These are phyloP conservation scores for Schizophyllum amplum DNA, from an alignment of 1,284 basidiomycete genomes.

Conservation along the genomic window DNA sequence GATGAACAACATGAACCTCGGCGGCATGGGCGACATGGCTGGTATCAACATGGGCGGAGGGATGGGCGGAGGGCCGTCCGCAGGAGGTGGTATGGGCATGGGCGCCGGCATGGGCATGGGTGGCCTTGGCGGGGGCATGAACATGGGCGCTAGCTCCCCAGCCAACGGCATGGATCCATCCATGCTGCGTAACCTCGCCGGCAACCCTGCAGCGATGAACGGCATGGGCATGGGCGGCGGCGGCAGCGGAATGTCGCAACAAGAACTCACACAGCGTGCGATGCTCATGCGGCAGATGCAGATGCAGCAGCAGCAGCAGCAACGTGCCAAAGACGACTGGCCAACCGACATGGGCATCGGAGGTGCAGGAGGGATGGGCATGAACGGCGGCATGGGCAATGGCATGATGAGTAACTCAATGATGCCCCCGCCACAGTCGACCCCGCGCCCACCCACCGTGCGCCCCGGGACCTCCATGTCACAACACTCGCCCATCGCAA, in stretches of 20 bases:
- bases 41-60: constrained; percentile 3
- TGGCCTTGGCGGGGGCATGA: constrained; percentile 6
- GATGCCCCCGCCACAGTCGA: constrained; percentile 20
- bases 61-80: constrained; percentile 13
- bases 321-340: constrained; percentile 1
- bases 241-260: constrained; percentile 12
- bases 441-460: constrained; percentile 22
- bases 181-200: constrained; percentile 8
- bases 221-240: constrained; percentile 9
- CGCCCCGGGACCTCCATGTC: constrained; percentile 28
- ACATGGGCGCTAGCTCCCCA: constrained; percentile 3
- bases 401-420: constrained; percentile 13
- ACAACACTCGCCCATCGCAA: constrained; percentile 22
- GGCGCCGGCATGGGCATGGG: constrained; percentile 9
- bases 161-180: constrained; percentile 1
- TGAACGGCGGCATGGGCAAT: constrained; percentile 10
- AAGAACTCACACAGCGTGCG: constrained; percentile 7
- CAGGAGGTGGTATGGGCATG: constrained; percentile 3
- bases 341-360: not conserved
- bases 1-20: constrained; percentile 11
- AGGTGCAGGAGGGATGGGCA: constrained; percentile 2
- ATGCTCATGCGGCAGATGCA: constrained; percentile 4
- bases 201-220: constrained; percentile 11
- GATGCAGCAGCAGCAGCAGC: constrained; percentile 7
- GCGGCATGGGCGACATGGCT: constrained; percentile 8